Conservation (phyloP, 2,329 filamentous ascomycete genomes). For the Cercospora beticola region DNA sequence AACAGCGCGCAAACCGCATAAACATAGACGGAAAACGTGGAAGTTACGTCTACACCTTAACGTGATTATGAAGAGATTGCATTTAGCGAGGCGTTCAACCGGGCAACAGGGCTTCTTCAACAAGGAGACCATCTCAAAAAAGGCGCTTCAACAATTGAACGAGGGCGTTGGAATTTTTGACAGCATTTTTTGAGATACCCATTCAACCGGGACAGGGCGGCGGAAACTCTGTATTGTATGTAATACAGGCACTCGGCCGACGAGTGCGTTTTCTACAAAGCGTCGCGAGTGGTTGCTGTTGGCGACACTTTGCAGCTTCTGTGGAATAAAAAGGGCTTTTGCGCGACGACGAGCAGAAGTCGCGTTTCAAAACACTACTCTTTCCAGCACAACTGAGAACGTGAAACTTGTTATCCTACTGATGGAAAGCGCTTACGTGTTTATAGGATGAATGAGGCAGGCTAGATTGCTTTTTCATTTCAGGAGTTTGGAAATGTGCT, state of each 20-base stretch:
- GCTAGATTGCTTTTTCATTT: not conserved
- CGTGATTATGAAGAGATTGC: conserved; percentile 13
- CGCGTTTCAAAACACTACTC: not conserved
- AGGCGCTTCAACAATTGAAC: conserved; percentile 19
- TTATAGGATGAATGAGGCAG: not conserved
- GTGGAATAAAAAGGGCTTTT: not conserved
- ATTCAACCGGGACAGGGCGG: conserved; percentile 34
- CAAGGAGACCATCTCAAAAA: conserved; percentile 23
- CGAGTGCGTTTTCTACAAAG: not conserved
- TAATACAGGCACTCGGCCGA: conserved; percentile 2
- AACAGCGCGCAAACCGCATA: conserved; percentile 33
- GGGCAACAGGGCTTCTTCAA: conserved; percentile 28
- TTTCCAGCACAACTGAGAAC: not conserved
- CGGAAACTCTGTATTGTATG: conserved; percentile 13
- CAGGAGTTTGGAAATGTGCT: conserved; percentile 13
- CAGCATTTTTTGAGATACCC: conserved; percentile 33
- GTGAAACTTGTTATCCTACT: not conserved
- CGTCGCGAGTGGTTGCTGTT: not conserved
- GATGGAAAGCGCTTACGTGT: not conserved
- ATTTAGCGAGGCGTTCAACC: conserved; percentile 29
- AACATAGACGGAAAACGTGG: conserved; percentile 10
- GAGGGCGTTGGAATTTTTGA: conserved; percentile 17
- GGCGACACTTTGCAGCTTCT: not conserved
- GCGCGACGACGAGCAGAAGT: not conserved
- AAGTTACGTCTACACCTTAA: conserved; percentile 9